Conservation (phyloP, 1,284 basidiomycete genomes). For the Sanguinoderma infundibulare region DNA sequence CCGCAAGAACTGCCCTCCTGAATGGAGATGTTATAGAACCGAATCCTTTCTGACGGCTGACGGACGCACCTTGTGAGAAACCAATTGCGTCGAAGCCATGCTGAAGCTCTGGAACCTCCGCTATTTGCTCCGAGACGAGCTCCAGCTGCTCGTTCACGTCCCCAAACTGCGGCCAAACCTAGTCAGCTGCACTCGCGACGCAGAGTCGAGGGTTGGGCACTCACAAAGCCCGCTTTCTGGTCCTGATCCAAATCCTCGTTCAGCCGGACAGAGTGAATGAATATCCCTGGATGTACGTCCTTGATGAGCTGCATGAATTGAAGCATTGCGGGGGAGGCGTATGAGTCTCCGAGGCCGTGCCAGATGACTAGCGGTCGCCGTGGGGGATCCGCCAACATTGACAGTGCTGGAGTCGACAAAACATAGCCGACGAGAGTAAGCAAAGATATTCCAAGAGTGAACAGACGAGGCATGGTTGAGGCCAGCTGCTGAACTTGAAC, state of each 20-base stretch:
- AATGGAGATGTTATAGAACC: conserved; percentile 21
- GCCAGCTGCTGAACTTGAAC: too few relatives aligned
- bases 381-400: conserved; percentile 3
- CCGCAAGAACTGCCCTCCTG: conserved; percentile 87
- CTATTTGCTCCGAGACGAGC: conserved; percentile 70
- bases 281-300: conserved; percentile 82
- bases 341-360: conserved; percentile 89
- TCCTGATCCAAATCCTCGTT: conserved; percentile 73
- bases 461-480: neutral
- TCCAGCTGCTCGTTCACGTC: conserved; percentile 77
- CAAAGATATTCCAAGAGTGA: neutral
- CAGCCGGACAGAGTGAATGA: conserved; percentile 82
- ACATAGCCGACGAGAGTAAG: conserved; percentile 4
- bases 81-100: conserved; percentile 90
- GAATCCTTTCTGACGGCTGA: neutral
- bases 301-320: conserved; percentile 72
- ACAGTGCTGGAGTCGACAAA: conserved; percentile 1
- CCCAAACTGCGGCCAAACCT: conserved; percentile 64
- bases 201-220: conserved; percentile 36
- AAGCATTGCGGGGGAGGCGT: conserved; percentile 69
- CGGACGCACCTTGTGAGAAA: conserved; percentile 81
- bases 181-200: neutral
- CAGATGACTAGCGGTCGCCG: conserved; percentile 85
- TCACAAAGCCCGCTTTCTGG: conserved; percentile 78
- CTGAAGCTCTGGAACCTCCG: conserved; percentile 68